Evolutionary conservation across 2,329 filamentous ascomycete genomes (phyloP).

Genomic region (Botryotinia calthae): DNA sequence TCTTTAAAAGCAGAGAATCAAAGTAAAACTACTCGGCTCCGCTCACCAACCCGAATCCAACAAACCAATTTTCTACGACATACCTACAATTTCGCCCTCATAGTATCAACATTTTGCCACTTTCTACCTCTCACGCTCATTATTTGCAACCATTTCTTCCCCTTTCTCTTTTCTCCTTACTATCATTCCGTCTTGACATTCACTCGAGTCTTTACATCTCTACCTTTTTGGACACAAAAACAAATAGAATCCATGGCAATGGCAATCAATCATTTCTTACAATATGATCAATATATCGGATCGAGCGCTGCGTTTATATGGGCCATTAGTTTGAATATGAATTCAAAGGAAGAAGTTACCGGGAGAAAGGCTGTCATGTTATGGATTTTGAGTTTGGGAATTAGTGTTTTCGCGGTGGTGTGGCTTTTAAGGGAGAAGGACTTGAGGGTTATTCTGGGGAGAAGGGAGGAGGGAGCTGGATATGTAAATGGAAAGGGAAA

Average conservation of each 20-base stretch:
- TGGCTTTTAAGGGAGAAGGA: neutral
- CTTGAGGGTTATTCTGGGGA: neutral
- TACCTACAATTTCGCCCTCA: neutral
- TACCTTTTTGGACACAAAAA: neutral
- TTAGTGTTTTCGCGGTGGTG: neutral
- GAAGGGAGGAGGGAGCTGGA: too few relatives aligned
- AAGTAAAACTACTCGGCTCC: too few relatives aligned
- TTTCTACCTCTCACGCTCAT: neutral
- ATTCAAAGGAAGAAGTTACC: neutral
- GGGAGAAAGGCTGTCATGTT: accelerated
- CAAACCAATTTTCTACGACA: neutral
- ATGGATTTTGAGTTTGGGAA: neutral
- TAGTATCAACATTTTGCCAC: neutral
- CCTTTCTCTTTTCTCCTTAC: neutral
- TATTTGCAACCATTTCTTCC: neutral
- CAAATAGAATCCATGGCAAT: neutral
- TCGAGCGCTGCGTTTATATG: neutral
- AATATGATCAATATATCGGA: neutral
- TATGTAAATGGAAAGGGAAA: too few relatives aligned
- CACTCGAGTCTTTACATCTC: neutral
- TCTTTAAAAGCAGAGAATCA: too few relatives aligned
- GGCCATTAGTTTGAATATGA: neutral
- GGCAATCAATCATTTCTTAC: neutral
- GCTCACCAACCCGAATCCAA: too few relatives aligned
- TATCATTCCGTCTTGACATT: neutral